Evolutionary conservation across 306 rosid genomes (phyloP).

Genomic region (Casuarina cunninghamiana): DNA sequence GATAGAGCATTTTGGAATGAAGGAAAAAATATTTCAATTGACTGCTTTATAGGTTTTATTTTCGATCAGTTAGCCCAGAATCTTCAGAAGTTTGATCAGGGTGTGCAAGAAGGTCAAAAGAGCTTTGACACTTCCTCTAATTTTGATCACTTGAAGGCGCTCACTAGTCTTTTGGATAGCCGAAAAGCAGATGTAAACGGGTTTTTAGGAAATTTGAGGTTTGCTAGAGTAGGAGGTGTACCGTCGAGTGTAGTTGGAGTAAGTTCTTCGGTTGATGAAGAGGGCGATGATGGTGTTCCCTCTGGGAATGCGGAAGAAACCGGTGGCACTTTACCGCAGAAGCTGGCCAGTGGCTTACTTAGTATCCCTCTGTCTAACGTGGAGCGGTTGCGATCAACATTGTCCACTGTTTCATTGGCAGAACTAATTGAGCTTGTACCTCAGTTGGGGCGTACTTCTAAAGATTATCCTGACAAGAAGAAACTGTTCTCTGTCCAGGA

Average conservation of each 20-base stretch:
- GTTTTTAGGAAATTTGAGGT: constrained; percentile 84
- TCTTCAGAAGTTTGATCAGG: constrained; percentile 62
- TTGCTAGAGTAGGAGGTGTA: constrained; percentile 91
- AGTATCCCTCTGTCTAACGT: constrained; percentile 95
- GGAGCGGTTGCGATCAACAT: constrained; percentile 89
- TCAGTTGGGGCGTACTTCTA: constrained; percentile 68
- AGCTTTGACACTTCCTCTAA: constrained; percentile 35
- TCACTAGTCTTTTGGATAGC: constrained; percentile 63
- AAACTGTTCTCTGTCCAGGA: constrained; percentile 88
- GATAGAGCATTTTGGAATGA: constrained; percentile 40
- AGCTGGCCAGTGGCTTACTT: constrained; percentile 72
- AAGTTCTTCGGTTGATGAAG: constrained; percentile 57
- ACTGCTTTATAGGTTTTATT: constrained; percentile 71
- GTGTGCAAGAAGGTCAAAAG: constrained; percentile 32
- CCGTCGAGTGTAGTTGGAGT: constrained; percentile 71
- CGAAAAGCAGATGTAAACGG: constrained; percentile 67
- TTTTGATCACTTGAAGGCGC: constrained; percentile 56
- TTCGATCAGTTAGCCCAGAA: constrained; percentile 67
- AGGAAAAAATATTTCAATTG: constrained; percentile 58
- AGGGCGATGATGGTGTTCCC: constrained; percentile 47
- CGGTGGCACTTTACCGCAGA: constrained; percentile 73
- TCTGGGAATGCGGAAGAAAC: constrained; percentile 56
- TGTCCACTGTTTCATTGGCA: constrained; percentile 82
- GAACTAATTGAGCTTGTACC: constrained; percentile 92
- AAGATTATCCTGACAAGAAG: constrained; percentile 98